Evolutionary conservation across 805 yeast species (phyloP).

Genomic region (Candida morakotiae): DNA sequence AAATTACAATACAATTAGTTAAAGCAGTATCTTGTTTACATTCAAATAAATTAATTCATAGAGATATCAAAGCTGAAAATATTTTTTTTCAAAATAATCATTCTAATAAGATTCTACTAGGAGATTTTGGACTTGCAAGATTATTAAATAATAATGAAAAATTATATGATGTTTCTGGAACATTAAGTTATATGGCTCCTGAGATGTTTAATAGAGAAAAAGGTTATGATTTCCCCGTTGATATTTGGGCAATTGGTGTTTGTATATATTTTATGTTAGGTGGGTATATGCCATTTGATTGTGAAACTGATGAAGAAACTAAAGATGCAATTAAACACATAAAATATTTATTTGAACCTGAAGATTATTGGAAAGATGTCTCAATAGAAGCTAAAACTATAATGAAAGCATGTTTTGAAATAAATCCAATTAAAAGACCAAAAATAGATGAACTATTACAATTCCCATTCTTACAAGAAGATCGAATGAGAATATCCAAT

Average conservation of each 20-base stretch:
- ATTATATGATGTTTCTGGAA: constrained; percentile 55
- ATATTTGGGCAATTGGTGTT: constrained; percentile 77
- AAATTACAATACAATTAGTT: constrained; percentile 46
- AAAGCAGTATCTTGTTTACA: constrained; percentile 60
- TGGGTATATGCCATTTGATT: constrained; percentile 76
- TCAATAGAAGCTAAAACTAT: constrained; percentile 55
- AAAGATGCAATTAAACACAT: constrained; percentile 54
- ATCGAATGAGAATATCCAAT: neutral
- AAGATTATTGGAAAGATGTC: constrained; percentile 50
- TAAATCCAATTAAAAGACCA: constrained; percentile 41
- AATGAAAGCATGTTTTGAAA: constrained; percentile 47
- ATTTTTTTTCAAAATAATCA: constrained; percentile 43
- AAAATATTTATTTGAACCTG: constrained; percentile 63
- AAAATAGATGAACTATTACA: neutral
- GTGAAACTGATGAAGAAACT: constrained; percentile 68
- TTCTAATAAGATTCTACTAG: constrained; percentile 40
- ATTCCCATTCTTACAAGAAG: neutral
- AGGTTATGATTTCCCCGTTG: constrained; percentile 60
- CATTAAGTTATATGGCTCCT: constrained; percentile 74
- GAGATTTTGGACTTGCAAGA: constrained; percentile 65
- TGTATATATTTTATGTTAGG: constrained; percentile 64
- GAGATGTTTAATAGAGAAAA: constrained; percentile 48
- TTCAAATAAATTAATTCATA: constrained; percentile 55
- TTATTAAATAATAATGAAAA: constrained; percentile 31
- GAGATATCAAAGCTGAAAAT: constrained; percentile 74